Base-by-base conservation (phyloP, 495 filamentous ascomycete genomes). In the Aspergillus taichungensis region DNA sequence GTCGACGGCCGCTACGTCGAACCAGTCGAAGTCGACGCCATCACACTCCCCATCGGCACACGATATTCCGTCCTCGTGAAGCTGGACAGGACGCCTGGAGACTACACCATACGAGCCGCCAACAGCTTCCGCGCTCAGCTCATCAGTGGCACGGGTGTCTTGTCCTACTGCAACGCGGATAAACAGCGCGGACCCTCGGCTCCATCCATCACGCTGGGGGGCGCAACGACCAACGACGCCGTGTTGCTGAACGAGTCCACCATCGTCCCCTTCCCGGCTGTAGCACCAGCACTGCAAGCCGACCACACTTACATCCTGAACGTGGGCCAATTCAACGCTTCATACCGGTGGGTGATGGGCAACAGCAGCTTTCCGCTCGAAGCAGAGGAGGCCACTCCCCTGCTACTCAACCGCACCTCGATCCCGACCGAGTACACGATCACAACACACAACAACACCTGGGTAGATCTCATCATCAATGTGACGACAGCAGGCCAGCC, bases 391-490 rank as follows among this genome's bases (percentile, higher is more conserved):
- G 47, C 61, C 0, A 53, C 69, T 14, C 75, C 75, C 3, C 50
- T 77, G 0, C 65, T 79, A 0, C 78, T 69, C 55, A 69, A 75
- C 36, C 57, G 63, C 13, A 53, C 51, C 27, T 53, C 64, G n/a
- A 62, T 65, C 9, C 50, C 55, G 4, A 62, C 62, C 29, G 60
- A 69, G 27, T 51, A 75, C 30, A 66, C 68, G 11, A 71, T 80
- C 46, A 53, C 54, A 24, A 81, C 75, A 0, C 51, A 55, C 4
- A 78, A 79, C 49, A 59, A 64, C 40, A 71, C 69, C n/a, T 82
- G 78, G 77, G 62, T 80, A 5, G 78, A 82, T 43, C 44, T 82
- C 9, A 64, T 82, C 34, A 59, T 79, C 38, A 56, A 68, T 34
- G 49, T 64, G 2, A 48, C 55, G 6, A 55, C 59, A 0, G 49